Percentiles rank a stretch among this genome's conserved stretches.
Conservation (phyloP, 1,139 yeast genomes). For the Blastobotrys indianensis region DNA sequence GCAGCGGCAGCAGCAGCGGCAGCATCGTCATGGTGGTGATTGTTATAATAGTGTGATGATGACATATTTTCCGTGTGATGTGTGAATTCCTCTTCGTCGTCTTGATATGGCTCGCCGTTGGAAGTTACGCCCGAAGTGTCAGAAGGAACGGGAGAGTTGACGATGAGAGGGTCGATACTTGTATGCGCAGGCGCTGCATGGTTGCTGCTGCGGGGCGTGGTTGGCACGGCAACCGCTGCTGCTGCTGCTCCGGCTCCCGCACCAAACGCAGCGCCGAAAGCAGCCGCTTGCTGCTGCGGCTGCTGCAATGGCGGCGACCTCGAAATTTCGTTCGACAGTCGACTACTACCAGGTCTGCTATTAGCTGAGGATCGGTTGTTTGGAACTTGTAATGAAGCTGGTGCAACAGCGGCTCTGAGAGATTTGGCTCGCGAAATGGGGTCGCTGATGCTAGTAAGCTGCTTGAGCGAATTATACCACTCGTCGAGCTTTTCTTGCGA, state of each 20-base stretch:
- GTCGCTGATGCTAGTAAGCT: slow-evolving; percentile 52
- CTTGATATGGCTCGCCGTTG: slow-evolving; percentile 27
- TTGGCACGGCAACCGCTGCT: background rate
- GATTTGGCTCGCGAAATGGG: slow-evolving; percentile 46
- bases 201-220: background rate
- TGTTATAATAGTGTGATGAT: too few species aligned
- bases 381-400: too few species aligned
- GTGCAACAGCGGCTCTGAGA: too few species aligned
- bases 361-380: too few species aligned
- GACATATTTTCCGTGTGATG: background rate
- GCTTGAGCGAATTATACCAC: slow-evolving; percentile 77
- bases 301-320: too few species aligned
- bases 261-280: too few species aligned
- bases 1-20: slow-evolving; percentile 10
- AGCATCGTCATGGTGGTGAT: slow-evolving; percentile 3
- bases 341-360: too few species aligned
- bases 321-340: too few species aligned
- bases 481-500: slow-evolving; percentile 69
- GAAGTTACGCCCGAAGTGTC: slow-evolving; percentile 31
- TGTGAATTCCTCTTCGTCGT: slow-evolving; percentile 5
- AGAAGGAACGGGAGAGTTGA: slow-evolving; percentile 24
- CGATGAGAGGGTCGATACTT: background rate
- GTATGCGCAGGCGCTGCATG: background rate
- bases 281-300: background rate
- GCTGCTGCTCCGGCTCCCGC: too few species aligned